Base-by-base conservation (phyloP, 495 filamentous ascomycete species). In the Neurospora sublineolata region DNA sequence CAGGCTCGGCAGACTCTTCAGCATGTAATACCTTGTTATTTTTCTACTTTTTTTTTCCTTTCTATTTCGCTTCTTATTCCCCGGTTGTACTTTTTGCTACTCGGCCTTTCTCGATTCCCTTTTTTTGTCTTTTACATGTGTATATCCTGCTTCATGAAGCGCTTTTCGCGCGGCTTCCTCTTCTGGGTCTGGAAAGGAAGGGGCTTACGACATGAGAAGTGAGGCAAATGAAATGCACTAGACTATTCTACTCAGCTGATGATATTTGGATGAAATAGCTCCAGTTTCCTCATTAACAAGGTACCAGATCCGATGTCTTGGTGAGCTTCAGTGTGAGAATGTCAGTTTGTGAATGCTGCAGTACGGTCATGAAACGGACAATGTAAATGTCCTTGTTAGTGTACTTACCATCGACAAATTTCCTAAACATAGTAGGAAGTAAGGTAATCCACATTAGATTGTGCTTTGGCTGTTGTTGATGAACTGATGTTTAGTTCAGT, bases 21-120 rank as follows among this genome's bases (percentile, higher is more conserved):
- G 80, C 83, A 80, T 84, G 80, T 84, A 84, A 83, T 84, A 83
- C 78, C 80, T 82, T 72, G 78, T 78, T 74, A 76, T 77, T 78
- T 78, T 74, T 78, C 76, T 80, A 77, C 79, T 74, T 81, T 77
- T 80, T 80, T 69, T 68, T 76, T 73, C 77, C 72, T 78, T 58
- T 73, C 60, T 67, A 75, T 73, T 70, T 68, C 72, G 64, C 58
- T 75, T 71, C 67, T 77, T 74, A 67, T 73, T 76, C 72, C 67
- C 74, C 42, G 73, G 74, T 75, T 70, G 58, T 72, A 72, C 71
- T 75, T 70, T 73, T 72, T 68, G 67, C 71, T 41, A 33, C 64
- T 72, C 68, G 60, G 73, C 72, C 76, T 64, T 64, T 73, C 72
- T 74, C 60, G 72, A 72, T 70, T 67, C 68, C 68, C 72, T 68